Base-by-base conservation (phyloP, 805 yeast genomes). In the Starmera amethionina region DNA sequence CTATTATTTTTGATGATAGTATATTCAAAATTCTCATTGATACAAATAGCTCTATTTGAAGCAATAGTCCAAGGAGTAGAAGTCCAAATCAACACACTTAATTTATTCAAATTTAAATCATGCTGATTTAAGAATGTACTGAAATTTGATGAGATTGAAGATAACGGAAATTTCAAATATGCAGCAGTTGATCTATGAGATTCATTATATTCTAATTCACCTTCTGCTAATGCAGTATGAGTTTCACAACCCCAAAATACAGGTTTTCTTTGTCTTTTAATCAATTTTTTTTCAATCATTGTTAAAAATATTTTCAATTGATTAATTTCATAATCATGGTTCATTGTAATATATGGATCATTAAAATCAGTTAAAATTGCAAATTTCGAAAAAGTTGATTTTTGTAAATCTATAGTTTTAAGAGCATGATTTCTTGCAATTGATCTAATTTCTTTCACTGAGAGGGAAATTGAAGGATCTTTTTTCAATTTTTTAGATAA, bases 31-130 rank as follows among this genome's bases (percentile, higher is more conserved):
- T 68, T 60, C 25, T 73, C 60, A 51, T 86, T 77, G 34, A 82
- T 70, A 35, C 93, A 80, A 34, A 93, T 76, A 0, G 97, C 97
- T 46, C 72, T 70, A 55, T 93, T 93, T 0, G 96, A 80, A 5
- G 86, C 84, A 29, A 93, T 67, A 0, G 99, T 93, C 99, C 99
- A 93, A 0, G 98, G 97, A 1, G 98, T 93, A 1, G 96, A 89
- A 0, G 99, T 93, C 99, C 99, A 93, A 42, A 93, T 86, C 45
- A 84, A 53, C 7, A 68, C 72, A 18, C 45, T 39, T 1, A 68
- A 33, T 3, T 22, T 22, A 8, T 22, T 8, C 1, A 52, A 39
- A 2, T 27, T 37, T 10, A 48, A 19, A 2, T 29, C 35, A 14
- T 54, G 28, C 5, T 39, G 31, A 1, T 42, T 15, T 4, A 48